Percentiles rank a stretch among this genome's conserved stretches.
Conservation (phyloP, 139 green algal genomes). For the Zygnema circumcarinatum region DNA sequence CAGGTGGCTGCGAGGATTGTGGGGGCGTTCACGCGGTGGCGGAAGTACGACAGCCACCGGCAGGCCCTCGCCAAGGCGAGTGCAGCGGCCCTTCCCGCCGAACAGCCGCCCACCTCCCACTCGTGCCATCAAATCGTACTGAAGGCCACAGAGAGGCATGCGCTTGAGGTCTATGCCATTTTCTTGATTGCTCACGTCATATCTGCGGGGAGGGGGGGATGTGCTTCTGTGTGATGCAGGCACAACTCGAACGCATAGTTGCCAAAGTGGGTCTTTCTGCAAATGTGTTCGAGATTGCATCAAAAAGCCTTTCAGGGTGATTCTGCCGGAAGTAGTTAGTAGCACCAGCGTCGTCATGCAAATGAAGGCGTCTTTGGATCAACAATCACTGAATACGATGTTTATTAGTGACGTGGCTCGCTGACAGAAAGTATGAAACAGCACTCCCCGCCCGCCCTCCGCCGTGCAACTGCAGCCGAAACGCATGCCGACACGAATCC, state of each 20-base stretch:
- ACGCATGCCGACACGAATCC: too few species aligned
- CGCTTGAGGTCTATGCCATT: background rate
- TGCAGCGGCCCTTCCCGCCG: too few species aligned
- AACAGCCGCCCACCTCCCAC: too few species aligned
- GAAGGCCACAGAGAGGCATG: background rate
- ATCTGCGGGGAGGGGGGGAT: background rate
- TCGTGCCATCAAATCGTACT: background rate
- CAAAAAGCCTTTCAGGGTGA: background rate
- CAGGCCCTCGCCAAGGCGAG: slow-evolving; percentile 85
- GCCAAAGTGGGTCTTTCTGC: slow-evolving; percentile 75
- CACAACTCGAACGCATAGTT: slow-evolving; percentile 84
- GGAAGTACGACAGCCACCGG: slow-evolving; percentile 81
- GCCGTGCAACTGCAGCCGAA: too few species aligned
- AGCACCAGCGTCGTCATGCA: background rate
- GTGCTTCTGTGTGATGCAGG: slow-evolving; percentile 26
- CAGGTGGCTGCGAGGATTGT: slow-evolving; percentile 89
- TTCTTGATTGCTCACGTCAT: background rate
- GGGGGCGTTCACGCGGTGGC: slow-evolving; percentile 83
- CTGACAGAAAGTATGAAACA: too few species aligned
- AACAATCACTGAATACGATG: too few species aligned
- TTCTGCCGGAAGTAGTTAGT: too few species aligned
- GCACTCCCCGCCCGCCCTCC: too few species aligned
- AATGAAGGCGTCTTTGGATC: too few species aligned
- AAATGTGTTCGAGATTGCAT: slow-evolving; percentile 94
- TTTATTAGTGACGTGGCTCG: too few species aligned